Evolutionary conservation across 2,329 filamentous ascomycete species (phyloP).

Genomic region (Hymenoscyphus scutula): DNA sequence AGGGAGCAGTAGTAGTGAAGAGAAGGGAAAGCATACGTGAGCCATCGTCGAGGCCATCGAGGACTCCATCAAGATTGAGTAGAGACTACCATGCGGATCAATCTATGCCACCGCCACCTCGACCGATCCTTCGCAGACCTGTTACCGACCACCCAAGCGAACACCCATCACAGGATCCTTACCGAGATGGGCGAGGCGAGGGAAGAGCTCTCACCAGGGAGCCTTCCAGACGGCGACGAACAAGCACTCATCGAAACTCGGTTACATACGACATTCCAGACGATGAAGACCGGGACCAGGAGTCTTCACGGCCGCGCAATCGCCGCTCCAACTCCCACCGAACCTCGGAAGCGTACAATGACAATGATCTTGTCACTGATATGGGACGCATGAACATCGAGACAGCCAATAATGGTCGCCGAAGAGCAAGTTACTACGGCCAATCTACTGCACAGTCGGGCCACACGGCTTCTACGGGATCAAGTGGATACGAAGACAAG

Average conservation of each 20-base stretch:
- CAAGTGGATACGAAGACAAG: conserved; percentile 44
- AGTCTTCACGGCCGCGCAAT: neutral
- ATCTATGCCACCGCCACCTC: conserved; percentile 32
- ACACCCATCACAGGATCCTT: neutral
- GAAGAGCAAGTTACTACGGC: conserved; percentile 36
- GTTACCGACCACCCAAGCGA: conserved; percentile 17
- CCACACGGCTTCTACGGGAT: conserved; percentile 9
- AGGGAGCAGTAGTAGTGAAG: conserved; percentile 20
- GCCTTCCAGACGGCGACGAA: conserved; percentile 24
- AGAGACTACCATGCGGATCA: conserved; percentile 20
- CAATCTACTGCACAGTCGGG: conserved; percentile 17
- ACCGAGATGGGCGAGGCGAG: conserved; percentile 1
- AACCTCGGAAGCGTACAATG: neutral
- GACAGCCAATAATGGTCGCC: conserved; percentile 27
- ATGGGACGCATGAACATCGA: conserved; percentile 25
- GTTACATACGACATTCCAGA: conserved; percentile 31
- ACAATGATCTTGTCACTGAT: conserved; percentile 10
- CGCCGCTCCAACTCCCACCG: neutral
- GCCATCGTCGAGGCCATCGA: conserved; percentile 14
- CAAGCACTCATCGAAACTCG: conserved; percentile 27
- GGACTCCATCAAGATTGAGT: conserved; percentile 17
- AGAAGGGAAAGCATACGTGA: conserved; percentile 27
- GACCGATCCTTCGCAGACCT: conserved; percentile 21
- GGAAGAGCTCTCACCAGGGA: conserved; percentile 16
- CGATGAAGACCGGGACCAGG: neutral